phyloP scores from a whole-genome alignment of 2,329 filamentous ascomycete genomes.

The Neonectria sp. region DNA sequence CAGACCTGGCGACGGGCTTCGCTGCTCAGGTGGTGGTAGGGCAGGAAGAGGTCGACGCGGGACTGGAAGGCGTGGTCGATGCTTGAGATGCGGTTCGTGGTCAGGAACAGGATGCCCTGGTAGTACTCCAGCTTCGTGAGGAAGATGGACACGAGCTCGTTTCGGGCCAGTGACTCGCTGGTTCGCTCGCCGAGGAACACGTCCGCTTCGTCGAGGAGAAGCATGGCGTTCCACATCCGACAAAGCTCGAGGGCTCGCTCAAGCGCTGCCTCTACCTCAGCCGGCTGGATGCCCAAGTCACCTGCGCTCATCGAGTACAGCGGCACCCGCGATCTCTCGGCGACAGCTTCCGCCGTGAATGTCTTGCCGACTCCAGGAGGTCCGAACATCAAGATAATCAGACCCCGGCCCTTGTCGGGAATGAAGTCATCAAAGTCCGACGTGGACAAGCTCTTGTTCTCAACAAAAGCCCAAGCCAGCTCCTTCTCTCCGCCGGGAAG shows the following conservation, averaged over 20 bases:
- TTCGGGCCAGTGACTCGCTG: constrained; percentile 53
- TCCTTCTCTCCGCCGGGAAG: constrained; percentile 56
- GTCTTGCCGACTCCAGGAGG: constrained; percentile 64
- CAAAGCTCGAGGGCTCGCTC: constrained; percentile 55
- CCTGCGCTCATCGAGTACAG: constrained; percentile 58
- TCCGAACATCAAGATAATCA: constrained; percentile 63
- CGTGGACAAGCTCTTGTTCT: constrained; percentile 50
- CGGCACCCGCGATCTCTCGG: constrained; percentile 55
- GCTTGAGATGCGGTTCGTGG: constrained; percentile 53
- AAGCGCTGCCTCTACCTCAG: constrained; percentile 52
- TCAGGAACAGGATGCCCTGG: constrained; percentile 56
- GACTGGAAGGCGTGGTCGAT: constrained; percentile 57
- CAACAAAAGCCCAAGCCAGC: constrained; percentile 56
- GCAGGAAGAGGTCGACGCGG: constrained; percentile 50
- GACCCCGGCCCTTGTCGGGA: constrained; percentile 56
- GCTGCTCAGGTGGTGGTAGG: constrained; percentile 50
- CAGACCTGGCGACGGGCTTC: constrained; percentile 52
- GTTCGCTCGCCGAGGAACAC: constrained; percentile 58
- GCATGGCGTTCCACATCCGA: constrained; percentile 64
- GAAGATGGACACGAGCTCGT: constrained; percentile 58
- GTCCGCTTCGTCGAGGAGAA: constrained; percentile 61
- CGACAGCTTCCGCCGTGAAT: constrained; percentile 58
- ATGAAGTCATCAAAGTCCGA: constrained; percentile 54
- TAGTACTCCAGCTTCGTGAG: constrained; percentile 54
- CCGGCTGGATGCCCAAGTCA: constrained; percentile 54